Evolutionary conservation across 768 basidiomycete species (phyloP).

Genomic region (Neoboletus magnificus): DNA sequence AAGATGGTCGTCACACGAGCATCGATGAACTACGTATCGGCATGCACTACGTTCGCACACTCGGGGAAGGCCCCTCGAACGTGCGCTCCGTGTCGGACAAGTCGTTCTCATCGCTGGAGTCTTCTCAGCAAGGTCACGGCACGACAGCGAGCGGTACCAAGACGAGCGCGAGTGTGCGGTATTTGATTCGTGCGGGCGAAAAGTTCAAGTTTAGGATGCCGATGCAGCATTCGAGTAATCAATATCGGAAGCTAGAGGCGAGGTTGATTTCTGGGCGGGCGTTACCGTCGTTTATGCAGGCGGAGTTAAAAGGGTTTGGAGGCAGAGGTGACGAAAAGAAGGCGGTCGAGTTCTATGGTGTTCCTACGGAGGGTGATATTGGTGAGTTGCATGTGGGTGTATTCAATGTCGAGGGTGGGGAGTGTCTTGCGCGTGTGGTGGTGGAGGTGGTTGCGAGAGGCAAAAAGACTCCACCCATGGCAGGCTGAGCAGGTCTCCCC

Average conservation of each 20-base stretch:
- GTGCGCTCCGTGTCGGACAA: conserved; percentile 34
- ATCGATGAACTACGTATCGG: conserved; percentile 67
- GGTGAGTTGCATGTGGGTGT: conserved; percentile 56
- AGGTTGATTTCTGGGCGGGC: conserved; percentile 49
- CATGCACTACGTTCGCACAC: conserved; percentile 65
- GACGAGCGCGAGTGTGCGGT: conserved; percentile 29
- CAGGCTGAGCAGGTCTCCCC: conserved; percentile 27
- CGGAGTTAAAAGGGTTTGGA: conserved; percentile 41
- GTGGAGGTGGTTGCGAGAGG: conserved; percentile 51
- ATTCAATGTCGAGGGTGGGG: conserved; percentile 46
- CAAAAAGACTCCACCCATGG: conserved; percentile 24
- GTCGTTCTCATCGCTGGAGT: conserved; percentile 64
- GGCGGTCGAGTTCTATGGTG: conserved; percentile 55
- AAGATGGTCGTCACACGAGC: conserved; percentile 37
- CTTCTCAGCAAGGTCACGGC: conserved; percentile 44
- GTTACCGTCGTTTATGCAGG: conserved; percentile 54
- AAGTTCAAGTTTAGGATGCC: conserved; percentile 57
- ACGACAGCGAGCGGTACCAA: conserved; percentile 25
- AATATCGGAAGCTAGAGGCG: conserved; percentile 42
- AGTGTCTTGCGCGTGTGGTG: conserved; percentile 52
- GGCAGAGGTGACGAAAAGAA: conserved; percentile 40
- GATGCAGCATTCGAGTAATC: conserved; percentile 30
- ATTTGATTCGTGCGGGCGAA: conserved; percentile 55
- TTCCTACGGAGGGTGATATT: conserved; percentile 46
- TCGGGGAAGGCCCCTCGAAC: conserved; percentile 50